Conservation (phyloP, 768 basidiomycete genomes). For the Porphyrellus cyaneotinctus region DNA sequence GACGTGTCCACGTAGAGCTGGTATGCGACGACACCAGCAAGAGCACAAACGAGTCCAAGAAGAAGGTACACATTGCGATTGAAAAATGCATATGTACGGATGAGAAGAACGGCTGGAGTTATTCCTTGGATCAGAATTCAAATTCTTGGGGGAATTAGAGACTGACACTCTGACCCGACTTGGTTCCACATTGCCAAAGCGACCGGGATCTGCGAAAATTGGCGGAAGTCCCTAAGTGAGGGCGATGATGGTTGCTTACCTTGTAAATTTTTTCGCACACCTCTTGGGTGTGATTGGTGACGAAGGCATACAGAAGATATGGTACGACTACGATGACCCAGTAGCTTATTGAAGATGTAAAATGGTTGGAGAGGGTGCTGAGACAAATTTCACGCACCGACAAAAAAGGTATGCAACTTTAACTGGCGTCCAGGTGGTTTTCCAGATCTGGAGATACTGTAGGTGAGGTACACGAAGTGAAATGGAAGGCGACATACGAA, state of each 20-base stretch:
- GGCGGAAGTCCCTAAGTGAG: neutral
- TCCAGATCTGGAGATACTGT: conserved; percentile 58
- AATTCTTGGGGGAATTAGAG: neutral
- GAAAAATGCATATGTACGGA: conserved; percentile 84
- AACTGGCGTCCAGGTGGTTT: conserved; percentile 79
- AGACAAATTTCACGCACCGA: conserved; percentile 47
- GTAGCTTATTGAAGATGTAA: conserved; percentile 44
- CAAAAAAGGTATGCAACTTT: conserved; percentile 82
- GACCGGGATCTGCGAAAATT: conserved; percentile 58
- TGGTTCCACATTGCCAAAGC: conserved; percentile 86
- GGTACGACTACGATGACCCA: conserved; percentile 82
- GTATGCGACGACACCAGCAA: conserved; percentile 73
- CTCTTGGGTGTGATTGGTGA: conserved; percentile 59
- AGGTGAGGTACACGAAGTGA: neutral
- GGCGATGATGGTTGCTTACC: conserved; percentile 33
- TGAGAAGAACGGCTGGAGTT: conserved; percentile 63
- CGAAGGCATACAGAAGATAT: conserved; percentile 73
- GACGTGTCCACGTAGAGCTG: conserved; percentile 77
- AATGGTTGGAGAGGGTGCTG: conserved; percentile 1
- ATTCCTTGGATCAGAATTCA: conserved; percentile 8
- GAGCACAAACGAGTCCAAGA: conserved; percentile 56
- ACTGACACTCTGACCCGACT: conserved; percentile 72
- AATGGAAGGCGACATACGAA: conserved; percentile 46
- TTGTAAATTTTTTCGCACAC: conserved; percentile 69
- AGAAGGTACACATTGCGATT: conserved; percentile 70